A percentile compares a stretch with the other conserved stretches of the same genome.
phyloP scores from a whole-genome alignment of 495 filamentous ascomycete genomes.

The Podospora didyma region DNA sequence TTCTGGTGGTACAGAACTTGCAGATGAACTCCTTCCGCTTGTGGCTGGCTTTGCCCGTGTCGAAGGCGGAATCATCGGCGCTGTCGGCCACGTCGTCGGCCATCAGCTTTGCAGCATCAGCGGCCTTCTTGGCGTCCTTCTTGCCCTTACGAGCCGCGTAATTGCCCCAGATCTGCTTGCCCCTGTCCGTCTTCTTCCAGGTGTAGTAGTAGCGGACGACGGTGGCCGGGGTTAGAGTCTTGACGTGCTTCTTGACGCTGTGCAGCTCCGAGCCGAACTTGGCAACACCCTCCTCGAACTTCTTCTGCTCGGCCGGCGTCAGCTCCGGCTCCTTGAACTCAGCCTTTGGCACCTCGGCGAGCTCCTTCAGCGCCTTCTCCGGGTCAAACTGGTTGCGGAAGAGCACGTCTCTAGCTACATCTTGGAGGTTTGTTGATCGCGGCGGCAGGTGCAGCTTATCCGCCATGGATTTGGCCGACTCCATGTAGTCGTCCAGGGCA shows the following conservation, averaged over 20 bases:
- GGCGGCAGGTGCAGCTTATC: conserved; percentile 60
- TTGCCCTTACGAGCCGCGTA: conserved; percentile 83
- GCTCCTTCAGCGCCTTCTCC: conserved; percentile 65
- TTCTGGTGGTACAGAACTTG: conserved; percentile 82
- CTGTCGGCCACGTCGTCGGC: conserved; percentile 92
- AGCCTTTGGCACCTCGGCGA: conserved; percentile 63
- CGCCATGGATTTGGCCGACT: conserved; percentile 56
- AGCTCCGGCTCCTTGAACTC: conserved; percentile 85
- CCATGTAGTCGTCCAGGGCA: conserved; percentile 70
- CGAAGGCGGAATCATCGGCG: conserved; percentile 93
- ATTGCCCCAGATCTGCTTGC: conserved; percentile 83
- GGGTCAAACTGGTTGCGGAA: conserved; percentile 66
- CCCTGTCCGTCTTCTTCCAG: conserved; percentile 93
- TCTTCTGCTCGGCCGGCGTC: conserved; percentile 71
- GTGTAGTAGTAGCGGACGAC: conserved; percentile 93
- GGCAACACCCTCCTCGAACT: conserved; percentile 86
- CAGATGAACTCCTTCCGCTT: conserved; percentile 85
- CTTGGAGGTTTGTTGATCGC: conserved; percentile 79
- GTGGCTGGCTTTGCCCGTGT: conserved; percentile 74
- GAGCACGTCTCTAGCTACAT: conserved; percentile 76
- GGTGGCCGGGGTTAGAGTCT: conserved; percentile 68
- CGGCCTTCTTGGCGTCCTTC: conserved; percentile 69
- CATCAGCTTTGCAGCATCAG: conserved; percentile 63
- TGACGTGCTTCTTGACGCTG: conserved; percentile 78
- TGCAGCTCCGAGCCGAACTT: conserved; percentile 91